Evolutionary conservation across 768 basidiomycete species (phyloP).

Genomic region (Boletus vinaceobasis): DNA sequence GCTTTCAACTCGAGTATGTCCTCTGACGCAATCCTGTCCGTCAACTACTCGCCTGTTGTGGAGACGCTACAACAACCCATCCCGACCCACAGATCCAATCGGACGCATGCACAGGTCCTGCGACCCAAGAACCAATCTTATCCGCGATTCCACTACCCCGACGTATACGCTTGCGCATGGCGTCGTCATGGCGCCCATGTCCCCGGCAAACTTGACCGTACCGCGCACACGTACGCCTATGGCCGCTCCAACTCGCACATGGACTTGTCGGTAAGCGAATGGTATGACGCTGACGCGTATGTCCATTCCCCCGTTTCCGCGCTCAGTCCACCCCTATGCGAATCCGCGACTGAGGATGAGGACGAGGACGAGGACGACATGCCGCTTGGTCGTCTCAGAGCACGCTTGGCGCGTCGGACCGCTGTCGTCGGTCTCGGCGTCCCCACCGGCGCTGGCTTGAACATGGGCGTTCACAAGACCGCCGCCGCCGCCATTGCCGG

Average conservation of each 20-base stretch:
- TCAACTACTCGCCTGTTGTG: neutral
- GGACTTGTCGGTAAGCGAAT: neutral
- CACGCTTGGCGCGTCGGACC: slow-evolving; percentile 5
- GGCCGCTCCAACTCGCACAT: slow-evolving; percentile 9
- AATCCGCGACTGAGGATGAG: slow-evolving; percentile 4
- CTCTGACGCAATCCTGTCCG: neutral
- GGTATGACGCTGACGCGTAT: slow-evolving; percentile 17
- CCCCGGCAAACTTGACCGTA: slow-evolving; percentile 13
- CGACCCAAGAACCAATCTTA: neutral
- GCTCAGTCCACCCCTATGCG: slow-evolving; percentile 19
- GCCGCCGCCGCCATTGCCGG: no score
- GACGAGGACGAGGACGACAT: slow-evolving; percentile 15
- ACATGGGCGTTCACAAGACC: neutral
- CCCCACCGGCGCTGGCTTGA: neutral
- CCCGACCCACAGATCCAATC: neutral
- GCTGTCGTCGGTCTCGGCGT: neutral
- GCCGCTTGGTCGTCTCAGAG: slow-evolving; percentile 11
- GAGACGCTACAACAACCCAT: neutral
- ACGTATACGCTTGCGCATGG: slow-evolving; percentile 16
- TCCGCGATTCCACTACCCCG: slow-evolving; percentile 9
- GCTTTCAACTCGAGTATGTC: slow-evolving; percentile 1
- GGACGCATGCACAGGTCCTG: neutral
- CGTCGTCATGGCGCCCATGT: slow-evolving; percentile 11
- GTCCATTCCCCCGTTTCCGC: slow-evolving; percentile 8
- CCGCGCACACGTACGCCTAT: neutral